Evolutionary conservation across 495 filamentous ascomycete genomes (phyloP).

Genomic region (Hypoxylon intermedium): DNA sequence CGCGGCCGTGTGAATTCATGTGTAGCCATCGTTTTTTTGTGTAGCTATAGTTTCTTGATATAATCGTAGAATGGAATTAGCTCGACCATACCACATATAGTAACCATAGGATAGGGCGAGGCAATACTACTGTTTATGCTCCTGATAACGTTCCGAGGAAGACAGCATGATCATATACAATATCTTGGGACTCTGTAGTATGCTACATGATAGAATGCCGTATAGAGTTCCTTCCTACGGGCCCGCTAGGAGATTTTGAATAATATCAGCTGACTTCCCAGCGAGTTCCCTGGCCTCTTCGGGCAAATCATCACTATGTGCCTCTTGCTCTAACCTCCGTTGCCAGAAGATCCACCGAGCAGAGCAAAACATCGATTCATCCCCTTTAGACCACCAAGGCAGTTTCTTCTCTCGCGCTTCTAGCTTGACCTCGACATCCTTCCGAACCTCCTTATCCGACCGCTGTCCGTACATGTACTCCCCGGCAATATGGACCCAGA

Average conservation of each 20-base stretch:
- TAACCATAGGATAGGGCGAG: too few relatives aligned
- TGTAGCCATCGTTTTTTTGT: too few relatives aligned
- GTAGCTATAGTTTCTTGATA: too few relatives aligned
- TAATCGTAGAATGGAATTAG: too few relatives aligned
- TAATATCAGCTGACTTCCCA: neutral
- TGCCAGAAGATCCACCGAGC: conserved; percentile 6
- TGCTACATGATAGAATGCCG: too few relatives aligned
- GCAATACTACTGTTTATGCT: too few relatives aligned
- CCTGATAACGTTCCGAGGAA: too few relatives aligned
- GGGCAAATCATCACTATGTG: neutral
- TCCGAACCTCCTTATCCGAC: neutral
- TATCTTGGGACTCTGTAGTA: too few relatives aligned
- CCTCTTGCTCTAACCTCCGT: conserved; percentile 3
- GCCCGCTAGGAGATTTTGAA: neutral
- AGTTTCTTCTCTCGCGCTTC: neutral
- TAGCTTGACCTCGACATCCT: neutral
- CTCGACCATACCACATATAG: too few relatives aligned
- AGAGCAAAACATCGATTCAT: neutral
- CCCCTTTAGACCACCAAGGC: conserved; percentile 1
- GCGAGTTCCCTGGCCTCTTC: conserved; percentile 6
- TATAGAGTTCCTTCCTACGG: too few relatives aligned
- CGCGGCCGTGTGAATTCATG: too few relatives aligned
- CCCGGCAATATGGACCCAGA: conserved; percentile 24
- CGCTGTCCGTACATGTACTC: neutral
- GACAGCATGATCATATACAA: too few relatives aligned